A percentile compares a stretch with the other conserved stretches of the same genome.
phyloP scores from a whole-genome alignment of 768 basidiomycete species.

The Kwoniella shandongensis region DNA sequence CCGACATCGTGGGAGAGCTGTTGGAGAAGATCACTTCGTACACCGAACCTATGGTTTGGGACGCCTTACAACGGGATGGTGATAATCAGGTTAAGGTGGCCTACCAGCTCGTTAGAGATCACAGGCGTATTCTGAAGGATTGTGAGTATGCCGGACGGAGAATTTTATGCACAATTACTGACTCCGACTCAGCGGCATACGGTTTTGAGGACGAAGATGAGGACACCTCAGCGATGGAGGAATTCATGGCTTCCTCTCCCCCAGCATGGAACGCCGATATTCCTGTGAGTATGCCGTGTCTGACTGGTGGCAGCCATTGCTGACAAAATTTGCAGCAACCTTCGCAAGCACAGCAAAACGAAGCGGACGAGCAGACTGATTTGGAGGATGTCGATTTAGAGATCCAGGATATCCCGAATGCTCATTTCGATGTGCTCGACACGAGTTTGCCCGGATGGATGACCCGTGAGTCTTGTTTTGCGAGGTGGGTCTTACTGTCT shows the following conservation, averaged over 20 bases:
- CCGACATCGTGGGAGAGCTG: slow-evolving; percentile 83
- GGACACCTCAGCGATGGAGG: slow-evolving; percentile 56
- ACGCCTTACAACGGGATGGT: slow-evolving; percentile 76
- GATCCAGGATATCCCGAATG: slow-evolving; percentile 60
- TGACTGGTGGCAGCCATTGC: not conserved
- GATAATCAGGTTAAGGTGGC: slow-evolving; percentile 96
- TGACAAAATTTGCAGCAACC: slow-evolving; percentile 57
- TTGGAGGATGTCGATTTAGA: slow-evolving; percentile 67
- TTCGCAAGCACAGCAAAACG: slow-evolving; percentile 29
- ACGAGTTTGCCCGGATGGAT: slow-evolving; percentile 68
- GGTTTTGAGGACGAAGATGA: slow-evolving; percentile 69
- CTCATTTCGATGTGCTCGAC: slow-evolving; percentile 83
- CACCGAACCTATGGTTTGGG: slow-evolving; percentile 81
- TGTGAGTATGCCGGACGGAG: slow-evolving; percentile 62
- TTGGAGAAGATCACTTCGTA: slow-evolving; percentile 70
- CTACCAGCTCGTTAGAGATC: slow-evolving; percentile 88
- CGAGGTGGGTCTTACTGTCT: not conserved
- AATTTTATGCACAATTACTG: not conserved
- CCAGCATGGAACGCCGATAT: slow-evolving; percentile 54
- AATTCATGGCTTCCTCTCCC: slow-evolving; percentile 54
- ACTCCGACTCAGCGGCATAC: slow-evolving; percentile 35
- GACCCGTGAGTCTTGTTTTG: slow-evolving; percentile 34
- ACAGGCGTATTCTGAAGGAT: slow-evolving; percentile 76
- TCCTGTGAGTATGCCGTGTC: slow-evolving; percentile 36
- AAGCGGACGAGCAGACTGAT: slow-evolving; percentile 74